A percentile compares a stretch with the other conserved stretches of the same genome.
phyloP scores from a whole-genome alignment of 345 rosid genomes.

The Melastoma malabathricum region DNA sequence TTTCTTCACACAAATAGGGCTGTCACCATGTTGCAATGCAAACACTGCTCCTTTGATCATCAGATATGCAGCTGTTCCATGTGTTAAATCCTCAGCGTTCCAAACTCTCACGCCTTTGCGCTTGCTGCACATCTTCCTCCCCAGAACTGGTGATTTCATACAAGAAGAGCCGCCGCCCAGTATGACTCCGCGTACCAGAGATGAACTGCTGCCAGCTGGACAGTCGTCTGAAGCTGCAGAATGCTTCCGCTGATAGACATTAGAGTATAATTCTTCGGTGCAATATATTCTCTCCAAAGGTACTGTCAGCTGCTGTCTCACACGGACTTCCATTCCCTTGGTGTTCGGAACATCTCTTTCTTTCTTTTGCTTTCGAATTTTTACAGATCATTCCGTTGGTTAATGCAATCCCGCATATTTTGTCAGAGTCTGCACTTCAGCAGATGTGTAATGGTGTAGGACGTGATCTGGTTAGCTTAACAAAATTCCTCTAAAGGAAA shows the following conservation, averaged over 20 bases:
- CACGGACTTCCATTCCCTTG: constrained; percentile 8
- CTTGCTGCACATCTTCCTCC: constrained; percentile 57
- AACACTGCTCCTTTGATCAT: constrained; percentile 14
- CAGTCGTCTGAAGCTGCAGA: constrained; percentile 2
- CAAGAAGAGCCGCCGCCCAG: constrained; percentile 36
- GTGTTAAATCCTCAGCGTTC: constrained; percentile 5
- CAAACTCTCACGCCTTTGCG: constrained; percentile 50
- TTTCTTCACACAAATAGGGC: constrained; percentile 27
- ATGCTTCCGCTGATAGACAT: not conserved
- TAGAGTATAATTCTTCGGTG: not conserved
- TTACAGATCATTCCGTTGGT: constrained; percentile 8
- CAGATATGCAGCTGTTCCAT: constrained; percentile 1
- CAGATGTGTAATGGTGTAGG: constrained; percentile 30
- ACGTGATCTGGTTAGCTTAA: constrained; percentile 36
- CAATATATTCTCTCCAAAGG: not conserved
- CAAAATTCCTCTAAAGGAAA: constrained; percentile 22
- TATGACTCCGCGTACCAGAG: constrained; percentile 38
- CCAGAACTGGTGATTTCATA: constrained; percentile 27
- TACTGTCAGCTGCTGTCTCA: not conserved
- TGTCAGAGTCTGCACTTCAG: constrained; percentile 3
- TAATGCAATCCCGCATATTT: constrained; percentile 12
- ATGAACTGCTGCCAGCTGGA: constrained; percentile 8
- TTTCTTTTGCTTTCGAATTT: constrained; percentile 7
- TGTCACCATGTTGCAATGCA: constrained; percentile 39
- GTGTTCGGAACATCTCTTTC: constrained; percentile 11